phyloP scores from a whole-genome alignment of 768 basidiomycete species.

The Pulveroboletus sp. region DNA sequence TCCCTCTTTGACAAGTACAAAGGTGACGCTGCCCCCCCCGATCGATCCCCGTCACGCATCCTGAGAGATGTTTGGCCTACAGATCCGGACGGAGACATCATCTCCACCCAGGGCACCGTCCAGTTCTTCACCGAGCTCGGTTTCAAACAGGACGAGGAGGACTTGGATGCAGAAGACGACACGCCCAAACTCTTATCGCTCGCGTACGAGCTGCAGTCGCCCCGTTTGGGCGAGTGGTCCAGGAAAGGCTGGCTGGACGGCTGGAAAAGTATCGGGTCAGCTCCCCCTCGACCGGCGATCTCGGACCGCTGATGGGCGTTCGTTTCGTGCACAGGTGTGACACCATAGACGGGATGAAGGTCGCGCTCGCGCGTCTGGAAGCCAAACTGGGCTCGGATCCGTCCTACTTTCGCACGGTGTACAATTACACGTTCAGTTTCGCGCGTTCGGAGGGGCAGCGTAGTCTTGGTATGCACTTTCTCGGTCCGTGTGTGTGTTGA shows the following conservation, averaged over 20 bases:
- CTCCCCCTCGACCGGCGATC: constrained; percentile 5
- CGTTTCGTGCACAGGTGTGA: constrained; percentile 57
- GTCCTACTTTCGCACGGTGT: constrained; percentile 72
- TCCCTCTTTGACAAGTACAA: constrained; percentile 65
- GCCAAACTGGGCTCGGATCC: constrained; percentile 59
- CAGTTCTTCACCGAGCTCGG: constrained; percentile 47
- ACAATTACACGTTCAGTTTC: constrained; percentile 78
- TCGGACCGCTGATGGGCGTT: constrained; percentile 4
- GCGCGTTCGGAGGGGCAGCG: constrained; percentile 72
- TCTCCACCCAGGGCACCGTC: constrained; percentile 77
- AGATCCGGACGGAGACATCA: constrained; percentile 61
- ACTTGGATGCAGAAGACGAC: constrained; percentile 69
- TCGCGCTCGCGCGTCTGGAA: constrained; percentile 50
- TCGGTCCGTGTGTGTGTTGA: background rate
- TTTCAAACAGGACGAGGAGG: constrained; percentile 37
- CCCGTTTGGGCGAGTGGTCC: constrained; percentile 67
- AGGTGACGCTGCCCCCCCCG: constrained; percentile 37
- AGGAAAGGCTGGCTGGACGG: constrained; percentile 73
- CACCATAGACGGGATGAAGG: constrained; percentile 57
- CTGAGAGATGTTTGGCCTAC: constrained; percentile 2
- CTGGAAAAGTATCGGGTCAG: constrained; percentile 71
- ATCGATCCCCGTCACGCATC: background rate
- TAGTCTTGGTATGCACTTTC: constrained; percentile 57
- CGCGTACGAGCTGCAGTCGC: constrained; percentile 78
- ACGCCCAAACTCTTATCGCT: constrained; percentile 71